These are phyloP conservation scores for Phytophthora nicotianae DNA, from an alignment of 352 stramenopile genomes.

Conservation along the genomic window DNA sequence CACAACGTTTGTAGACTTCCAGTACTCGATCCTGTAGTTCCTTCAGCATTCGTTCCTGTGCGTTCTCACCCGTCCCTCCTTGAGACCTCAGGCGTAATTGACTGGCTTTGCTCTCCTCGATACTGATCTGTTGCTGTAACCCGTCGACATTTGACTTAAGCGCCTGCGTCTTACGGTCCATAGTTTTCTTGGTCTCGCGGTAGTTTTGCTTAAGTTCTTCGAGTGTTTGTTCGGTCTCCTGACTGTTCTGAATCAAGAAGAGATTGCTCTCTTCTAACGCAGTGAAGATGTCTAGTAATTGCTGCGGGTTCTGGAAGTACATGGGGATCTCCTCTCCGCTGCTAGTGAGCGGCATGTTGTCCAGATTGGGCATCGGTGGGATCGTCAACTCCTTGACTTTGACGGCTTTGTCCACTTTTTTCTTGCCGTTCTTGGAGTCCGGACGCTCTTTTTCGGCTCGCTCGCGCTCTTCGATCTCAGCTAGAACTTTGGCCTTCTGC, in stretches of 20 bases:
- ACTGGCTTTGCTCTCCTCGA: conserved; percentile 86
- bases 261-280: conserved; percentile 95
- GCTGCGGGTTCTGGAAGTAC: conserved; percentile 94
- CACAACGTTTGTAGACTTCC: conserved; percentile 92
- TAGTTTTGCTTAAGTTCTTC: conserved; percentile 95
- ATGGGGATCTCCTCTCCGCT: conserved; percentile 94
- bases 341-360: conserved; percentile 66
- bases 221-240: conserved; percentile 94
- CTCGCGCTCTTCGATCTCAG: conserved; percentile 76
- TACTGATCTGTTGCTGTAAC: conserved; percentile 86
- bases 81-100: conserved; percentile 72
- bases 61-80: conserved; percentile 80
- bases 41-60: conserved; percentile 89
- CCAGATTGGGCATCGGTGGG: conserved; percentile 71
- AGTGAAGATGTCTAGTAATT: conserved; percentile 95
- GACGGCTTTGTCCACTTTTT: conserved; percentile 56
- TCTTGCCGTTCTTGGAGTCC: conserved; percentile 58
- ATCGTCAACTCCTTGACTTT: conserved; percentile 53
- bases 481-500: conserved; percentile 53
- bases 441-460: conserved; percentile 56
- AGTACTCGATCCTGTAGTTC: conserved; percentile 89
- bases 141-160: conserved; percentile 92
- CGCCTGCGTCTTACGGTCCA: conserved; percentile 86
- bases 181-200: conserved; percentile 88
- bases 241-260: conserved; percentile 96